These are phyloP conservation scores for Cladosporium sphaerospermum DNA, from an alignment of 2,329 filamentous ascomycete genomes.

Conservation along the genomic window DNA sequence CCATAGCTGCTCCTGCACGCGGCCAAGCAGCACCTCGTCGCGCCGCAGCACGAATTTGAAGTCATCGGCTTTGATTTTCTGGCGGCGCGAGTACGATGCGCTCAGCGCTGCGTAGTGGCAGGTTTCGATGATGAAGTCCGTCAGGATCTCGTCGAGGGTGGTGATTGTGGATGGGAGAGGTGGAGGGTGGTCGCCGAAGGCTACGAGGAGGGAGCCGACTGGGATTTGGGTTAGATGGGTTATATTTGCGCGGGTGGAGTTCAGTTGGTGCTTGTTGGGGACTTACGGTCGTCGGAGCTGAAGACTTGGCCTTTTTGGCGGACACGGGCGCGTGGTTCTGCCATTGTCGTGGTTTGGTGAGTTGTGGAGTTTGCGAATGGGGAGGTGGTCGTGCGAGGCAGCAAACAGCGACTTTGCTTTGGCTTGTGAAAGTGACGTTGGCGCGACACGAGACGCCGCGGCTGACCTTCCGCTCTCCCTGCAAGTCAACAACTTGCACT, in stretches of 20 bases:
- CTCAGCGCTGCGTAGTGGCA: slow-evolving; percentile 83
- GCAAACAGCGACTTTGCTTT: neutral
- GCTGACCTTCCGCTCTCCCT: slow-evolving; percentile 4
- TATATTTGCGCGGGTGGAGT: neutral
- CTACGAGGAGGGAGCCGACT: slow-evolving; percentile 58
- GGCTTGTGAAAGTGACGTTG: slow-evolving; percentile 12
- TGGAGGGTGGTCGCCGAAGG: slow-evolving; percentile 62
- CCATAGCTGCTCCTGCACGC: slow-evolving; percentile 82
- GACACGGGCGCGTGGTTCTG: slow-evolving; percentile 43
- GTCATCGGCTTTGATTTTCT: slow-evolving; percentile 97
- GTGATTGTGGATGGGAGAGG: slow-evolving; percentile 79
- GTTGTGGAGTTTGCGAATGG: too few species aligned
- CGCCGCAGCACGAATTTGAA: slow-evolving; percentile 90
- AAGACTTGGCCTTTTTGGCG: slow-evolving; percentile 45
- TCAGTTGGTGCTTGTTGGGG: slow-evolving; percentile 27
- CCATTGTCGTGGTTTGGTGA: slow-evolving; percentile 29
- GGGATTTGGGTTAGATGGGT: neutral
- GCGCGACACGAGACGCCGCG: neutral
- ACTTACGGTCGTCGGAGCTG: slow-evolving; percentile 30
- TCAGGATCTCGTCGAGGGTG: slow-evolving; percentile 89
- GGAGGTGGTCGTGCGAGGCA: neutral
- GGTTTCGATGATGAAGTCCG: slow-evolving; percentile 91
- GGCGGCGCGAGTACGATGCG: slow-evolving; percentile 78
- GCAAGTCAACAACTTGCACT: slow-evolving; percentile 9
- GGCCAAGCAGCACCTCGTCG: slow-evolving; percentile 78